These are phyloP conservation scores for Ensete glaucum DNA, from an alignment of 176 grass and related monocot species.

Conservation along the genomic window DNA sequence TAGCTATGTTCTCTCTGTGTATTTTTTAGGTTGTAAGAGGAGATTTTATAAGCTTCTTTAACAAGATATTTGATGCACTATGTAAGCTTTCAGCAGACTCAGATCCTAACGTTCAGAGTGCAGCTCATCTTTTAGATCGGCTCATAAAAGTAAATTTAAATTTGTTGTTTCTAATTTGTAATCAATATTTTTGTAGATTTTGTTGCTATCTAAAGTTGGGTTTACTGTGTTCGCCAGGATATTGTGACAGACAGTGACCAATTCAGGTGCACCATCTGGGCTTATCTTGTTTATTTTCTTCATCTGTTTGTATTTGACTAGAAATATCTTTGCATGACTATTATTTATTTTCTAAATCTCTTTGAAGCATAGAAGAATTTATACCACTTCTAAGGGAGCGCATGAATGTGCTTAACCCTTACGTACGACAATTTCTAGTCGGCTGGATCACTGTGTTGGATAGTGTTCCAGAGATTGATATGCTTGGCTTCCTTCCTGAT, in stretches of 20 bases:
- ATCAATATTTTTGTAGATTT: neutral
- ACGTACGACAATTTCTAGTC: constrained; percentile 95
- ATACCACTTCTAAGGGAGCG: constrained; percentile 98
- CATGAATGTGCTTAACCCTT: constrained; percentile 98
- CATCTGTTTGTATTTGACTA: neutral
- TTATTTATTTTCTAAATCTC: constrained; percentile 20
- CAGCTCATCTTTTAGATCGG: constrained; percentile 98
- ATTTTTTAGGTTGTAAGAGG: constrained; percentile 85
- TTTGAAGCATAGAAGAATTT: constrained; percentile 99
- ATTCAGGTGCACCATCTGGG: constrained; percentile 59
- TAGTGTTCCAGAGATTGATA: constrained; percentile 99
- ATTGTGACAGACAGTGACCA: constrained; percentile 99
- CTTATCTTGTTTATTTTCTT: constrained; percentile 24
- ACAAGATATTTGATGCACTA: constrained; percentile 91
- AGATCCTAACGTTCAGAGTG: constrained; percentile 96
- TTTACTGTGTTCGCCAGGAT: constrained; percentile 51
- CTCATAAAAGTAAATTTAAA: constrained; percentile 67
- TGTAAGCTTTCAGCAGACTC: constrained; percentile 97
- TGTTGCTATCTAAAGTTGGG: constrained; percentile 6
- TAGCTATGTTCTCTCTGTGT: neutral
- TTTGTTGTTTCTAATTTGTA: constrained; percentile 1
- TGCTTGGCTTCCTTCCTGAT: constrained; percentile 99
- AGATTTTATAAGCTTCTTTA: constrained; percentile 92
- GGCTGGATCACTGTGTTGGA: constrained; percentile 99
- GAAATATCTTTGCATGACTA: constrained; percentile 19